Evolutionary conservation across 805 yeast genomes (phyloP).

Genomic region (Komagataella pseudopastoris): DNA sequence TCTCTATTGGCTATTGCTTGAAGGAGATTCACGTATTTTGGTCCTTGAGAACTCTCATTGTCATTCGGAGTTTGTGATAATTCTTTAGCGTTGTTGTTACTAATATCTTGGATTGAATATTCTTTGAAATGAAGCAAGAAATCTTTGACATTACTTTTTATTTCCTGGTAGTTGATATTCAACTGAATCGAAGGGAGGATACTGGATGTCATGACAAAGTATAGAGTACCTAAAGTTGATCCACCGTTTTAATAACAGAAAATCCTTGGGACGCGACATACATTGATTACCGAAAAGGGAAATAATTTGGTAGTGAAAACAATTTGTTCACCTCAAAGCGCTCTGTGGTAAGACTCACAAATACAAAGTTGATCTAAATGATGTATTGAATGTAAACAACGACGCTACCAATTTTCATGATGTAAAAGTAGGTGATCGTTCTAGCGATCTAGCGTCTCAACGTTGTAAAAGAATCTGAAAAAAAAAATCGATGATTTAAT

Average conservation of each 20-base stretch:
- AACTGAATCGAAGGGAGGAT: conserved; percentile 53
- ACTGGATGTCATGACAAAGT: conserved; percentile 5
- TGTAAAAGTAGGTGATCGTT: no score
- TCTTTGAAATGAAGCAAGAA: conserved; percentile 59
- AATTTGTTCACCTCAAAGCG: no score
- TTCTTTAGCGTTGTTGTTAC: conserved; percentile 1
- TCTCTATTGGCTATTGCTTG: conserved; percentile 83
- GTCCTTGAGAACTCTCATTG: conserved; percentile 24
- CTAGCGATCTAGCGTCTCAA: no score
- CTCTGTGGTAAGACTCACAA: no score
- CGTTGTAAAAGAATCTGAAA: no score
- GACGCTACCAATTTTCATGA: no score
- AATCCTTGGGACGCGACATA: neutral
- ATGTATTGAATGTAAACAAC: no score
- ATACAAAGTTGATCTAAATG: no score
- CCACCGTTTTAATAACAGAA: neutral
- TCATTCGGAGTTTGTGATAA: conserved; percentile 8
- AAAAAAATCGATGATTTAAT: no score
- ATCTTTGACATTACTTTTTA: conserved; percentile 42
- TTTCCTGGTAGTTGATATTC: conserved; percentile 59
- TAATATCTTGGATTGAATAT: conserved; percentile 17
- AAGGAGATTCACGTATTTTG: conserved; percentile 64
- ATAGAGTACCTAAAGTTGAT: neutral
- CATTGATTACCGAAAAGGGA: neutral
- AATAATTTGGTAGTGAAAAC: no score